Evolutionary conservation across 2,329 filamentous ascomycete species (phyloP).

Genomic region (Aspergillus viridinutans): DNA sequence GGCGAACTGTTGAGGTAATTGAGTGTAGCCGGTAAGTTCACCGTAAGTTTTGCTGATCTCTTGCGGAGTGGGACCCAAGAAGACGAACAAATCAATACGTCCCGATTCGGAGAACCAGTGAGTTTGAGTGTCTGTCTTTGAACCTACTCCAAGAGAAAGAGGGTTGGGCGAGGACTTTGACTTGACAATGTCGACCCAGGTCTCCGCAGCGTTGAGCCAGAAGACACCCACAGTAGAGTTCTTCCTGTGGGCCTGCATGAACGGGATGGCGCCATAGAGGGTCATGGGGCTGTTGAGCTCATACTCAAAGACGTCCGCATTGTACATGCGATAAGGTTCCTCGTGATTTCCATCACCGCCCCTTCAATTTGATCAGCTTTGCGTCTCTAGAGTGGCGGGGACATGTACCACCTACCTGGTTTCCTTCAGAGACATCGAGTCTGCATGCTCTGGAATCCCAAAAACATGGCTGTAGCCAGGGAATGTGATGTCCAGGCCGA

Average conservation of each 20-base stretch:
- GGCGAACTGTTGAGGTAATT: conserved; percentile 86
- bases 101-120: conserved; percentile 97
- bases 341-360: conserved; percentile 79
- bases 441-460: conserved; percentile 90
- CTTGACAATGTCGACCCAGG: conserved; percentile 94
- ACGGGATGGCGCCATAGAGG: conserved; percentile 91
- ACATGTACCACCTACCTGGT: conserved; percentile 55
- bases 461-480: conserved; percentile 88
- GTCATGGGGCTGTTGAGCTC: conserved; percentile 97
- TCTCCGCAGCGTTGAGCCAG: conserved; percentile 96
- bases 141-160: conserved; percentile 64
- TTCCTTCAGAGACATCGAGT: conserved; percentile 80
- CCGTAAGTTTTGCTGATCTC: conserved; percentile 79
- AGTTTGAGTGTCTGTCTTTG: conserved; percentile 74
- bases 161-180: conserved; percentile 69
- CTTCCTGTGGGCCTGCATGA: conserved; percentile 96
- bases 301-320: conserved; percentile 97
- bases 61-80: conserved; percentile 81
- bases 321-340: conserved; percentile 93
- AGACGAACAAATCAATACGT: conserved; percentile 86
- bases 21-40: conserved; percentile 85
- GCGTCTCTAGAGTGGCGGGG: neutral
- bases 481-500: conserved; percentile 88
- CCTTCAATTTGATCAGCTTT: conserved; percentile 30
- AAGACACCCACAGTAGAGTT: conserved; percentile 92